These are phyloP conservation scores for Conticribra guillardii DNA, from an alignment of 108 stramenopile genomes.

Conservation along the genomic window DNA sequence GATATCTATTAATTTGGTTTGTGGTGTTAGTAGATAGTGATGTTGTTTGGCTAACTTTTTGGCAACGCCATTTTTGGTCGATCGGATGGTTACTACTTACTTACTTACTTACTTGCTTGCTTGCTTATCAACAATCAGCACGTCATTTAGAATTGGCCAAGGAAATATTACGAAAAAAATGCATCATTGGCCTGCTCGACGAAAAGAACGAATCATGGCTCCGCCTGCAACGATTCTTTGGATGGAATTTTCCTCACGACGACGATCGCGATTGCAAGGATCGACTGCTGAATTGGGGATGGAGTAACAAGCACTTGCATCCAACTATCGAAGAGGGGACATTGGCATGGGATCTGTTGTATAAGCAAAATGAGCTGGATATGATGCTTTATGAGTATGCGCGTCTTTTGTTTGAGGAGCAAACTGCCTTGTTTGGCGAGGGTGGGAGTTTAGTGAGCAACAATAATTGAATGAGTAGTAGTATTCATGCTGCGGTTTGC, in stretches of 20 bases:
- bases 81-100: too few relatives aligned
- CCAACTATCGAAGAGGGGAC: conserved; percentile 33
- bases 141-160: conserved; percentile 40
- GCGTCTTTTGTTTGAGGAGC: conserved; percentile 31
- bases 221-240: conserved; percentile 40
- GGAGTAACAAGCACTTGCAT: conserved; percentile 28
- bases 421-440: conserved; percentile 28
- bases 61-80: too few relatives aligned
- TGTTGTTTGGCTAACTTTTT: too few relatives aligned
- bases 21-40: too few relatives aligned
- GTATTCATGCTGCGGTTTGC: too few relatives aligned
- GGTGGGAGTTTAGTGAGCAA: conserved; percentile 16
- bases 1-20: too few relatives aligned
- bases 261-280: conserved; percentile 10
- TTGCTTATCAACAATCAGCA: too few relatives aligned
- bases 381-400: conserved; percentile 46
- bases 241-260: conserved; percentile 23
- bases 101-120: too few relatives aligned
- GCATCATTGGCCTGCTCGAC: conserved; percentile 33
- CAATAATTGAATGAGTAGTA: too few relatives aligned
- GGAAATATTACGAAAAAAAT: conserved; percentile 34
- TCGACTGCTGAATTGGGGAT: conserved; percentile 26
- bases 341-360: conserved; percentile 30
- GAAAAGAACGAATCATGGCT: conserved; percentile 22
- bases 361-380: conserved; percentile 42